These are phyloP conservation scores for Coprinopsis cinerea DNA, from an alignment of 768 basidiomycete genomes.

Conservation along the genomic window DNA sequence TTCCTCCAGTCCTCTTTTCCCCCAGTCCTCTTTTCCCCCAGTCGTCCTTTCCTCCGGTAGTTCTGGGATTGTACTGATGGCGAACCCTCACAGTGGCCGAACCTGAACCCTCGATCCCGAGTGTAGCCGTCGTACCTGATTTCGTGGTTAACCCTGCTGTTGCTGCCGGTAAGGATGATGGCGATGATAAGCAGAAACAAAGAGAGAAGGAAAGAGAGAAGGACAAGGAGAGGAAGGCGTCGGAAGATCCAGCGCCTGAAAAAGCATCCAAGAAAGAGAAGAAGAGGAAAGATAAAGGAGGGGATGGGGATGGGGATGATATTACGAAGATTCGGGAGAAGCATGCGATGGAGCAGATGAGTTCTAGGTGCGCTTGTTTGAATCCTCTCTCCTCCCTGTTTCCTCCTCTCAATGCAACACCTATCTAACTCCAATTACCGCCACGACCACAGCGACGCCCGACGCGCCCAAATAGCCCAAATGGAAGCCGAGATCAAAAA, in stretches of 20 bases:
- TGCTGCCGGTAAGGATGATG: conserved; percentile 8
- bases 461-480: conserved; percentile 72
- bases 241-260: conserved; percentile 4
- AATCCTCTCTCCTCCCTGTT: neutral
- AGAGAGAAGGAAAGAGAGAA: neutral
- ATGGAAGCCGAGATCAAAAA: conserved; percentile 88
- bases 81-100: conserved; percentile 24
- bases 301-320: no score
- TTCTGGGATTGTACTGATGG: neutral
- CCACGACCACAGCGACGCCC: conserved; percentile 48
- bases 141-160: conserved; percentile 28
- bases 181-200: neutral
- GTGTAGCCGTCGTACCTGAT: conserved; percentile 33
- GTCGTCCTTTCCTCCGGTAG: no score
- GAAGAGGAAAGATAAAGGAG: conserved; percentile 30
- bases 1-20: no score
- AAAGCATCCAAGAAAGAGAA: conserved; percentile 27
- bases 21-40: no score
- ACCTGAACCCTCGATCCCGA: conserved; percentile 22
- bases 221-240: neutral
- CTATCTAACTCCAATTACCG: conserved; percentile 31
- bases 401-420: no score
- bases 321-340: conserved; percentile 69
- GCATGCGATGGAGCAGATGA: conserved; percentile 65
- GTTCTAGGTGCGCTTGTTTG: conserved; percentile 44